phyloP scores from a whole-genome alignment of 2,329 filamentous ascomycete genomes.

The Rhynchosporium graminicola region DNA sequence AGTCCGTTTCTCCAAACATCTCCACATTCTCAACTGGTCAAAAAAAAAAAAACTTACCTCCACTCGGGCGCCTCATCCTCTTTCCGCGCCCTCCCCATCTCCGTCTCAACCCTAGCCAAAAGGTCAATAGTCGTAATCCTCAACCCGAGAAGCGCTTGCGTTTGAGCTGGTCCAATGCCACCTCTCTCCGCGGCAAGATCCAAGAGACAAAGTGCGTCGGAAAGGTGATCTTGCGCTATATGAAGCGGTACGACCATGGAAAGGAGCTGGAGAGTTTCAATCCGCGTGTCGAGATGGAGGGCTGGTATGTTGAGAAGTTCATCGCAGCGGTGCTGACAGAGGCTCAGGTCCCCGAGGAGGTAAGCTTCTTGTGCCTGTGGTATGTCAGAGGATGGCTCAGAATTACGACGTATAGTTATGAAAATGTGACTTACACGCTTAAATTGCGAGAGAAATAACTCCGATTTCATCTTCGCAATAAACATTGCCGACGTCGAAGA shows the following conservation, averaged over 20 bases:
- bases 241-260: conserved; percentile 7
- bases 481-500: conserved; percentile 15
- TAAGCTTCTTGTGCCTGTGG: conserved; percentile 19
- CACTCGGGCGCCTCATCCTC: background rate
- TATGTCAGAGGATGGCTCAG: background rate
- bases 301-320: conserved; percentile 11
- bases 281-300: conserved; percentile 11
- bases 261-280: conserved; percentile 14
- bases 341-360: conserved; percentile 1
- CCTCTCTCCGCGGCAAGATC: conserved; percentile 8
- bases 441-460: conserved; percentile 14
- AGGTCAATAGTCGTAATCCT: conserved; percentile 12
- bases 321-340: conserved; percentile 11
- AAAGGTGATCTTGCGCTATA: background rate
- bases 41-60: background rate
- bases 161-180: background rate
- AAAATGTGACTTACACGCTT: conserved; percentile 12
- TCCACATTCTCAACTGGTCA: background rate
- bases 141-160: conserved; percentile 4
- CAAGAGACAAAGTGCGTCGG: conserved; percentile 4
- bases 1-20: background rate
- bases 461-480: conserved; percentile 13
- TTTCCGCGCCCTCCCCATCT: background rate
- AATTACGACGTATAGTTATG: background rate
- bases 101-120: conserved; percentile 4